Evolutionary conservation across 345 rosid species (phyloP).

Genomic region (Microthlaspi erraticum): DNA sequence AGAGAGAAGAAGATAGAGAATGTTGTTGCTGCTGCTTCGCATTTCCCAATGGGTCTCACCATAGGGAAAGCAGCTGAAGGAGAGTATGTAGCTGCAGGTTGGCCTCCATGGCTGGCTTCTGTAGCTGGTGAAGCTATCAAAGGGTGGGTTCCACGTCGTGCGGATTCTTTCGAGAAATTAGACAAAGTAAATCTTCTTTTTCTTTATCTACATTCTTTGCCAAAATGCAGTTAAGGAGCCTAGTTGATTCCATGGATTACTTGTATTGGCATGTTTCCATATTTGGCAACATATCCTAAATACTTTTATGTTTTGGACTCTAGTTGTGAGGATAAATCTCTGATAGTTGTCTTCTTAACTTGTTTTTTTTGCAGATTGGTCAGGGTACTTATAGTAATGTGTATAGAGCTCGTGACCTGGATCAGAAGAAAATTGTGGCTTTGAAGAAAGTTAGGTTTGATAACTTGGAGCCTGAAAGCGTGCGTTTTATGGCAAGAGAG

Average conservation of each 20-base stretch:
- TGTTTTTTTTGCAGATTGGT: constrained; percentile 76
- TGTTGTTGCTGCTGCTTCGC: constrained; percentile 55
- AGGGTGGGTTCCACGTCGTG: constrained; percentile 97
- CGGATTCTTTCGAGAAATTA: constrained; percentile 94
- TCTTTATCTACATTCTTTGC: constrained; percentile 19
- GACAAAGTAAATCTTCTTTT: constrained; percentile 71
- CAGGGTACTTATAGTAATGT: constrained; percentile 99
- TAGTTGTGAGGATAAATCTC: neutral
- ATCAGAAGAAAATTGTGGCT: constrained; percentile 91
- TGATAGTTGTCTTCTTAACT: constrained; percentile 13
- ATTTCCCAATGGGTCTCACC: constrained; percentile 62
- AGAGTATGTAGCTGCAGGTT: constrained; percentile 95
- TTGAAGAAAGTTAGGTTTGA: constrained; percentile 97
- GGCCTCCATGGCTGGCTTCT: constrained; percentile 97
- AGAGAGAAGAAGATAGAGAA: constrained; percentile 66
- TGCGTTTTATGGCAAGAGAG: constrained; percentile 98
- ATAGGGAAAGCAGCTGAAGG: constrained; percentile 82
- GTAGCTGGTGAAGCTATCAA: constrained; percentile 98
- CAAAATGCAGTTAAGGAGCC: neutral
- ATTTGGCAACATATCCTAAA: constrained; percentile 23
- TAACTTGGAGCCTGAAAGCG: constrained; percentile 94
- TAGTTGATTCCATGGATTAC: constrained; percentile 24
- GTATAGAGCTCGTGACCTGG: constrained; percentile 94
- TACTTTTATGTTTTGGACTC: neutral
- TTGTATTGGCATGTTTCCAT: constrained; percentile 33